These are phyloP conservation scores for Epichloe baconii DNA, from an alignment of 2,329 filamentous ascomycete genomes.

Conservation along the genomic window DNA sequence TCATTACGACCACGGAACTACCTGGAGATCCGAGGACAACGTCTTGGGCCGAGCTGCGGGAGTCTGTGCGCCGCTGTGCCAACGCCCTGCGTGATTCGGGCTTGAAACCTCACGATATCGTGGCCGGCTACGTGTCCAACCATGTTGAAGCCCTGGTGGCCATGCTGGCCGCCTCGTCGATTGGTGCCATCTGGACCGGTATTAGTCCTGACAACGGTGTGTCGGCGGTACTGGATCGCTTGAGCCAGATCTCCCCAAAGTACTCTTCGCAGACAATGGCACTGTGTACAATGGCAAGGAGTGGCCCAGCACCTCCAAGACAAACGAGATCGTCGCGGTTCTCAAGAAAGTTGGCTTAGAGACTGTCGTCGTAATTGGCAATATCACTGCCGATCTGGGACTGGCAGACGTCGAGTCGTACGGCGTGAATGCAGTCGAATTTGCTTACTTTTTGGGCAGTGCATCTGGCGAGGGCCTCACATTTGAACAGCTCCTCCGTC, in stretches of 20 bases:
- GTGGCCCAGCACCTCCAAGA: conserved; percentile 69
- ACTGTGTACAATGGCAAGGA: conserved; percentile 84
- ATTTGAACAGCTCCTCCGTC: conserved; percentile 73
- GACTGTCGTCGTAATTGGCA: conserved; percentile 62
- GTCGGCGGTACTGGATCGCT: conserved; percentile 75
- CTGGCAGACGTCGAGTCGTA: conserved; percentile 27
- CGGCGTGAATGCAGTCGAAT: conserved; percentile 30
- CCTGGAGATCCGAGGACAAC: conserved; percentile 41
- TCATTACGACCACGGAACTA: conserved; percentile 70
- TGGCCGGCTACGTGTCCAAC: conserved; percentile 75
- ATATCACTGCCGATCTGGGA: conserved; percentile 35
- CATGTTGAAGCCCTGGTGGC: conserved; percentile 77
- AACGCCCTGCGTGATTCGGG: conserved; percentile 55
- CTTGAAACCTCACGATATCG: conserved; percentile 41
- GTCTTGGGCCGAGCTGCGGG: conserved; percentile 70
- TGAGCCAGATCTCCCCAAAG: conserved; percentile 74
- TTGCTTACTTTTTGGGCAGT: conserved; percentile 29
- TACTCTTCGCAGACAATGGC: conserved; percentile 80
- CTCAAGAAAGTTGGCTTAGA: conserved; percentile 49
- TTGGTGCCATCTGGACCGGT: conserved; percentile 86
- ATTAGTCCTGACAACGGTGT: conserved; percentile 89
- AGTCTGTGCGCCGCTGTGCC: conserved; percentile 62
- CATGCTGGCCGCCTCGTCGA: conserved; percentile 68
- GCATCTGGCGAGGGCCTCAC: conserved; percentile 32
- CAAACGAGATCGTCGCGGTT: conserved; percentile 57